These are phyloP conservation scores for Diutina scorzettiae DNA, from an alignment of 1,139 yeast genomes.

Conservation along the genomic window DNA sequence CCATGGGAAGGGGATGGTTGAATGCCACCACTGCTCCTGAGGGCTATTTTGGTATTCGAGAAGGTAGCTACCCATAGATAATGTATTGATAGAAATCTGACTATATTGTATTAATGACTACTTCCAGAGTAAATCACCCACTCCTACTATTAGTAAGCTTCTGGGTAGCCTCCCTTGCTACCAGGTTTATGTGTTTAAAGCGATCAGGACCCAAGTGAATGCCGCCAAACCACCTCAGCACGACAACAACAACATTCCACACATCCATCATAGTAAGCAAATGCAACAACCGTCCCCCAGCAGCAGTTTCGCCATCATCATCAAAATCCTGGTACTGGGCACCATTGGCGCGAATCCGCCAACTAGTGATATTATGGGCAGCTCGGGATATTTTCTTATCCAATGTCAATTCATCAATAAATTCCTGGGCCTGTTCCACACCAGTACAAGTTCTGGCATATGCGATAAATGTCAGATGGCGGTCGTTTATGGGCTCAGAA, in stretches of 20 bases:
- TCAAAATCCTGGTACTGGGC: constrained; percentile 72
- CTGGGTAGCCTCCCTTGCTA: constrained; percentile 75
- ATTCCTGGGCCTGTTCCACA: constrained; percentile 50
- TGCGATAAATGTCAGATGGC: constrained; percentile 81
- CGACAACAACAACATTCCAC: constrained; percentile 80
- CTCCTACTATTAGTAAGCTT: constrained; percentile 12
- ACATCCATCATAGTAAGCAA: constrained; percentile 70
- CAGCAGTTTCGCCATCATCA: constrained; percentile 97
- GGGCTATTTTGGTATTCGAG: constrained; percentile 32
- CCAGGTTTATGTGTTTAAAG: constrained; percentile 83
- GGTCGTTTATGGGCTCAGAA: constrained; percentile 68
- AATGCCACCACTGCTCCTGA: constrained; percentile 24
- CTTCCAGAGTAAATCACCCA: no score
- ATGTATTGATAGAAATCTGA: constrained; percentile 8
- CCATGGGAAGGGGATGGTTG: constrained; percentile 20
- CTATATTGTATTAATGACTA: no score
- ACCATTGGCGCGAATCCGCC: constrained; percentile 54
- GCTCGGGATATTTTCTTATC: constrained; percentile 63
- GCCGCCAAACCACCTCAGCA: constrained; percentile 93
- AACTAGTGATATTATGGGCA: constrained; percentile 74
- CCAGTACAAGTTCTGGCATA: constrained; percentile 51
- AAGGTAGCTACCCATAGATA: constrained; percentile 22
- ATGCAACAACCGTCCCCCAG: constrained; percentile 82
- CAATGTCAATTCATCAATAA: constrained; percentile 38
- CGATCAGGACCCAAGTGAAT: constrained; percentile 84